Percentiles rank a stretch among this genome's conserved stretches.
phyloP scores from a whole-genome alignment of 2,329 filamentous ascomycete genomes.

The Calcarisporium arbuscula region DNA sequence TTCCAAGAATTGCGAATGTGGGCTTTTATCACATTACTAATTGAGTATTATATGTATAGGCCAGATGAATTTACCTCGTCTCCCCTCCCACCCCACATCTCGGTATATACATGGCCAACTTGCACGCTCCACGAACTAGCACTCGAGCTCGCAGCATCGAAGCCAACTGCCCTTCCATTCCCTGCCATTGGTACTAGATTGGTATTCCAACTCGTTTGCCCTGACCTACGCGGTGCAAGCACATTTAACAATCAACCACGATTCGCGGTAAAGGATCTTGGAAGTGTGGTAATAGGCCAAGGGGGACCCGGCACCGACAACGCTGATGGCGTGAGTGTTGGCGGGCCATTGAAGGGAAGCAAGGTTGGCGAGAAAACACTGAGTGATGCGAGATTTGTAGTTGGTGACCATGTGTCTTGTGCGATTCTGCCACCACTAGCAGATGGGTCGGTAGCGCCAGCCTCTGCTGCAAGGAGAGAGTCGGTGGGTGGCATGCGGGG shows the following conservation, averaged over 20 bases:
- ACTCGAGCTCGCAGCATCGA: slow-evolving; percentile 63
- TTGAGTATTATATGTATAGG: slow-evolving; percentile 31
- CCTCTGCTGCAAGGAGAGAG: slow-evolving; percentile 31
- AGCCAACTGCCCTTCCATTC: slow-evolving; percentile 60
- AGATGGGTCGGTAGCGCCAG: slow-evolving; percentile 67
- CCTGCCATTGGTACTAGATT: slow-evolving; percentile 76
- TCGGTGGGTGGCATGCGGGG: slow-evolving; percentile 14
- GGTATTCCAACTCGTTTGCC: slow-evolving; percentile 81
- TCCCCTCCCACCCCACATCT: slow-evolving; percentile 58
- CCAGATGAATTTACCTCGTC: slow-evolving; percentile 62
- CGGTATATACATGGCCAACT: slow-evolving; percentile 80
- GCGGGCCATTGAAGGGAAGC: slow-evolving; percentile 28
- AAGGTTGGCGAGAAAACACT: slow-evolving; percentile 68
- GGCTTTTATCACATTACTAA: background rate
- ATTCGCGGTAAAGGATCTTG: slow-evolving; percentile 75
- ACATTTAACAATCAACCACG: slow-evolving; percentile 33
- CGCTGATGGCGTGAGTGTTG: slow-evolving; percentile 30
- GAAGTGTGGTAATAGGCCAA: slow-evolving; percentile 71
- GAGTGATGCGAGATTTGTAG: slow-evolving; percentile 71
- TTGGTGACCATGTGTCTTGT: slow-evolving; percentile 83
- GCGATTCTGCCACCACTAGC: slow-evolving; percentile 69
- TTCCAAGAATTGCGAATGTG: background rate
- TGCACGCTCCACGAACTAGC: slow-evolving; percentile 78
- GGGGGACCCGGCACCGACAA: slow-evolving; percentile 40
- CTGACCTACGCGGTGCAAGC: slow-evolving; percentile 51